These are phyloP conservation scores for Kwoniella europaea DNA, from an alignment of 768 basidiomycete genomes.

Conservation along the genomic window DNA sequence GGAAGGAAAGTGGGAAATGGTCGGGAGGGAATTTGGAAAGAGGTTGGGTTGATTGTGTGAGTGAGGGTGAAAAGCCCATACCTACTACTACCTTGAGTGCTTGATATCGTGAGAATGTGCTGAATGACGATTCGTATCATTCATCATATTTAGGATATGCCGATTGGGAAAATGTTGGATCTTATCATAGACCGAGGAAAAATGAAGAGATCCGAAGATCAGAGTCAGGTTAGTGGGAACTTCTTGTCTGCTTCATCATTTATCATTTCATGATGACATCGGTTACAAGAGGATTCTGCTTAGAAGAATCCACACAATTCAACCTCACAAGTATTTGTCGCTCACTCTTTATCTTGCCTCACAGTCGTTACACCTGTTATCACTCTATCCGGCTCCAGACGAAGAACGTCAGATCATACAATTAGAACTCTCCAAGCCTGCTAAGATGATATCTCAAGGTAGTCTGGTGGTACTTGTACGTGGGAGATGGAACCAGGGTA, in stretches of 20 bases:
- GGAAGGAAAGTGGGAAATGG: slow-evolving; percentile 33
- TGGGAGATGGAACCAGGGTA: slow-evolving; percentile 22
- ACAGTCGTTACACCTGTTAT: slow-evolving; percentile 10
- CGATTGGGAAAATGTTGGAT: slow-evolving; percentile 43
- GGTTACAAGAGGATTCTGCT: no score
- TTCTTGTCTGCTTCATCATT: not conserved
- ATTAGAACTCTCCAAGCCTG: slow-evolving; percentile 27
- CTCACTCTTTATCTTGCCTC: not conserved
- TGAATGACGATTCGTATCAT: not conserved
- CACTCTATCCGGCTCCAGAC: slow-evolving; percentile 8
- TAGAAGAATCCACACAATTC: no score
- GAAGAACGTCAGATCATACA: not conserved
- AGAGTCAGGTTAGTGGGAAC: slow-evolving; percentile 26
- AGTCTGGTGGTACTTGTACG: slow-evolving; percentile 24
- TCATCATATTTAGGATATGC: slow-evolving; percentile 31
- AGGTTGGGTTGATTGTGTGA: slow-evolving; percentile 37
- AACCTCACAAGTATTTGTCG: no score
- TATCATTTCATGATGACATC: not conserved
- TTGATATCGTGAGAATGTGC: no score
- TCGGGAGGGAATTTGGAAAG: slow-evolving; percentile 28
- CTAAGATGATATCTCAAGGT: slow-evolving; percentile 30
- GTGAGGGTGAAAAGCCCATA: not conserved
- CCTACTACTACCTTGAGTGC: no score
- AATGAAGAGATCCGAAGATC: slow-evolving; percentile 12
- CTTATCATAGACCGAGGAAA: slow-evolving; percentile 25